phyloP scores from a whole-genome alignment of 1,139 yeast species.

The Hemisphaericaspora subhashii region DNA sequence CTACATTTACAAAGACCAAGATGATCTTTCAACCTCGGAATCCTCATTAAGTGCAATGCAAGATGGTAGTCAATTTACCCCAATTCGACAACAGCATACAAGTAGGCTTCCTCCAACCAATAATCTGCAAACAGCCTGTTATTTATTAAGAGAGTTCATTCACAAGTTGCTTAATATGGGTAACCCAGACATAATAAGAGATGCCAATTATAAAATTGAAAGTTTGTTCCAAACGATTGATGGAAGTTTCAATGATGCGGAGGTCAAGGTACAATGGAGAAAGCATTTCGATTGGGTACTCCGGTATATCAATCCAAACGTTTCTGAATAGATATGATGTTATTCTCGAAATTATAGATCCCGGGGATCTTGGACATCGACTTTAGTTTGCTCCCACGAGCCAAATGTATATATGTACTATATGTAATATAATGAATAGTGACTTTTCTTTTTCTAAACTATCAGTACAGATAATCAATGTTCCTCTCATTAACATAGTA shows the following conservation, averaged over 20 bases:
- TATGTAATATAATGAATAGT: neutral
- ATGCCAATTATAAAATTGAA: conserved; percentile 19
- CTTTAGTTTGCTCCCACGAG: too few species aligned
- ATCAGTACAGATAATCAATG: too few species aligned
- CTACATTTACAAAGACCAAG: conserved; percentile 13
- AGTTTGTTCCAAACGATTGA: conserved; percentile 24
- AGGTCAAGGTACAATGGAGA: conserved; percentile 19
- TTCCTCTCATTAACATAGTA: too few species aligned
- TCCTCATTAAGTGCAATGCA: neutral
- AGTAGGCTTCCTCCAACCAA: conserved; percentile 1
- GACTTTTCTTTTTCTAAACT: neutral
- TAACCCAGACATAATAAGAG: conserved; percentile 13
- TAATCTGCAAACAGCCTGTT: conserved; percentile 16
- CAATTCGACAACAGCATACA: too few species aligned
- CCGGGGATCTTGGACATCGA: neutral
- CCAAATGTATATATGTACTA: neutral
- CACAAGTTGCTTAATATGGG: conserved; percentile 21
- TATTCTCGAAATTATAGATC: neutral
- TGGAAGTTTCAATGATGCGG: conserved; percentile 23
- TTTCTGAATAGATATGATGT: neutral
- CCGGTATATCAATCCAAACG: neutral
- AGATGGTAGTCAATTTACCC: neutral
- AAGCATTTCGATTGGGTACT: conserved; percentile 15
- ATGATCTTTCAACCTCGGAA: conserved; percentile 8
- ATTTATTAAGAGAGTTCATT: conserved; percentile 22